Evolutionary conservation across 2,329 filamentous ascomycete genomes (phyloP), one percentile per base, ranked within the genome.

Genomic region (Rasamsonia emersonii): DNA sequence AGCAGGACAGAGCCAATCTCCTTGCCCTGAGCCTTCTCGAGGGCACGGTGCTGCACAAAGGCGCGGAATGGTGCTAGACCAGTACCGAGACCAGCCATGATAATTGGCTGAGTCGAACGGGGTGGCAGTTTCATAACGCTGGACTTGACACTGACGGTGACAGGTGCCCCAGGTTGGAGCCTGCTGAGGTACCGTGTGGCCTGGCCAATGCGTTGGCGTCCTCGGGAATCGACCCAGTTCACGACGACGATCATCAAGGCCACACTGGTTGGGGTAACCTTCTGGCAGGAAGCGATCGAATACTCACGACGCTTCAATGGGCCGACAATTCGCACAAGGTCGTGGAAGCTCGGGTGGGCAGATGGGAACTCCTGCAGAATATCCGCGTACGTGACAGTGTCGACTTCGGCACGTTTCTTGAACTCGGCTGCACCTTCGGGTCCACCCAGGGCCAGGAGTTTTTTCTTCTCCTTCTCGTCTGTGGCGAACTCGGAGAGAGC

Each of bases 61-160:
- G 91, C 91, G 44, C 91, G 86, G 85, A 98, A 98, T n/a, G 91
- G 91, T 1, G 91, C 91, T 14, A 98, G 79, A 54, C 91, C 91
- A 0, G 91, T 98, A 42, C 91, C 91, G n/a, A 96, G 81, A 59
- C 91, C 91, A 7, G 91, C 91, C 89, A 98, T 95, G 70, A 98
- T 95, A 55, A 98, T 79, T 24, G 91, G 91, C 28, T 89, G 85
- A 21, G 85, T 91, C 47, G 88, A 80, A 56, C 79, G 81, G 39
- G 74, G 65, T 4, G 91, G 91, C n/a, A 98, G 75, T 67, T 96
- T 98, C 91, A 98, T 98, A 45, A 96, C 91, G 15, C 86, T 95
- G 0, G 91, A 86, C 70, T 98, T 98, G 58, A 98, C 86, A 19
- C 84, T 93, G 37, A 86, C 91, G 3, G 88, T 94, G 42, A 98